Percentiles rank a stretch among this genome's conserved stretches.
These are phyloP conservation scores for Chrysoporthe deuterocubensis DNA, from an alignment of 2,329 filamentous ascomycete genomes.

Conservation along the genomic window DNA sequence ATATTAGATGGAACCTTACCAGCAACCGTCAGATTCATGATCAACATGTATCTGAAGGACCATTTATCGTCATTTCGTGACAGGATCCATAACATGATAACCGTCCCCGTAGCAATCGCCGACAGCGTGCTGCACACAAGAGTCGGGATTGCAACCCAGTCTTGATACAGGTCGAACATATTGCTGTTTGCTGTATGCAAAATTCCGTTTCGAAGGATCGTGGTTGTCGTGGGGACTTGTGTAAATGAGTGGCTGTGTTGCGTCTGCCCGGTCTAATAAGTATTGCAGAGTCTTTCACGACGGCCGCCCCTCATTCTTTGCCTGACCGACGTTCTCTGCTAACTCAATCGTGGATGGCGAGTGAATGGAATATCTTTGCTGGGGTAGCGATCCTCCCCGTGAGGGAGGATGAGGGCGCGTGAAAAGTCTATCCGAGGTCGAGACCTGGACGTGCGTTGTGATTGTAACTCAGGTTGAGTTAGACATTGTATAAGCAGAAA, in stretches of 20 bases:
- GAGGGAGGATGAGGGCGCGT: background rate
- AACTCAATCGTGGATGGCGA: background rate
- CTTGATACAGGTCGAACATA: slow-evolving; percentile 5
- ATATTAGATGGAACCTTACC: slow-evolving; percentile 7
- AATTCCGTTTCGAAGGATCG: background rate
- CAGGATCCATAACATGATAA: slow-evolving; percentile 22
- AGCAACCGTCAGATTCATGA: slow-evolving; percentile 24
- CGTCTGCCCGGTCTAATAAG: background rate
- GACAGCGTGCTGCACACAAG: slow-evolving; percentile 25
- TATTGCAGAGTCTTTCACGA: background rate
- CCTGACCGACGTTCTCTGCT: background rate
- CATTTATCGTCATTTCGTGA: slow-evolving; percentile 21
- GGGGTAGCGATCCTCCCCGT: background rate
- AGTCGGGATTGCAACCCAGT: slow-evolving; percentile 20
- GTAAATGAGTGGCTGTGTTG: background rate
- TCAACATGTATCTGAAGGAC: slow-evolving; percentile 22
- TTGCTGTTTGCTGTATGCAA: too few relatives aligned
- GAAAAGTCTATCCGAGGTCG: background rate
- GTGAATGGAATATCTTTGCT: background rate
- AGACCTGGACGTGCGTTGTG: background rate
- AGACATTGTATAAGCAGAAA: background rate
- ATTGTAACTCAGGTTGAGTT: background rate
- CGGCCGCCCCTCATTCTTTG: background rate
- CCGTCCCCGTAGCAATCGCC: slow-evolving; percentile 24
- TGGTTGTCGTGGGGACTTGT: too few relatives aligned